Evolutionary conservation across 2,329 filamentous ascomycete species (phyloP), one percentile per base, ranked within the genome.

Genomic region (Neurospora crassa): DNA sequence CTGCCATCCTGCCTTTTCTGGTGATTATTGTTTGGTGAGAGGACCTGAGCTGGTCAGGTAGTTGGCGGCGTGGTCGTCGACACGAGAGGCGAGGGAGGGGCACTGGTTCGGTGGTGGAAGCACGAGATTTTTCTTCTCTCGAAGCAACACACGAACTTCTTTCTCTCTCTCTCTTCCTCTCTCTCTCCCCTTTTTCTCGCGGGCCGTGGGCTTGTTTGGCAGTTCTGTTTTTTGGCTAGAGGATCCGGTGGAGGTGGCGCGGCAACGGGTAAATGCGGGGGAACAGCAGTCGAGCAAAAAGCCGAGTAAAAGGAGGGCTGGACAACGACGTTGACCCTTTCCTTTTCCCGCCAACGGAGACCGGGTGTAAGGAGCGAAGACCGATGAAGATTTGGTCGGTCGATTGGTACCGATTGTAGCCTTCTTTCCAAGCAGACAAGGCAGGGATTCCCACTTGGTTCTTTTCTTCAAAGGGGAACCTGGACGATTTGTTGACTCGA

Each of bases 1-100:
- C 77, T 71, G 76, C 71, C 79, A 80, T 82, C 10, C 18, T 43
- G 69, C 43, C 42, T 72, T 72, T 41, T 70, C 29, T 70, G 63
- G 34, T 70, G 20, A 41, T 40, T 34, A 45, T 77, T 75, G 47
- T 20, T 59, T 69, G 20, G 24, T 69, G 16, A 63, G 45, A 53
- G 63, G 69, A 67, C 42, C 40, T 67, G 37, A n/a, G 29, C 43
- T 47, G 45, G 34, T 40, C 20, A 59, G 18, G 24, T 40, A 40
- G 45, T 40, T 67, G n/a, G 68, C 29, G 24, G 41, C 53, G 53
- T 59, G 47, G 24, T 59, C 24, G 24, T 59, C 45, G 45, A 45
- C n/a, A 53, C 20, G 43, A 24, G 67, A 37, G 40, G 34, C 43
- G 37, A 47, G 8, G 42, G 42, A 67, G 29, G 70, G 40, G 41